These are phyloP conservation scores for Macadamia integrifolia DNA, from an alignment of 164 flowering plant species.

Conservation along the genomic window DNA sequence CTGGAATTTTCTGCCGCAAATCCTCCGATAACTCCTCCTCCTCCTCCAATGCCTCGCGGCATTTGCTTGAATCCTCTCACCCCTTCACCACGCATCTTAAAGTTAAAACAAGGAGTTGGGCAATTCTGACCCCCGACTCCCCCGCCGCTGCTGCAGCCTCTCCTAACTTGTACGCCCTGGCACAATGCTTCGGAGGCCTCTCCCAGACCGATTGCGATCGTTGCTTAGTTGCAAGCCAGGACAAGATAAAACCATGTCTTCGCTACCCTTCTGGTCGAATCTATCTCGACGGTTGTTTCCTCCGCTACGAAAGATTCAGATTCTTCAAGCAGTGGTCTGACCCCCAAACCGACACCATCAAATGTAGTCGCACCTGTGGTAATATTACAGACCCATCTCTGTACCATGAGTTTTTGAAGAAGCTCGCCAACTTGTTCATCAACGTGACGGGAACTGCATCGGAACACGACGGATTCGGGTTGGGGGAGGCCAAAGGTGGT, in stretches of 20 bases:
- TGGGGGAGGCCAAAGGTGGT: slow-evolving; percentile 17
- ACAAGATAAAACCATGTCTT: slow-evolving; percentile 57
- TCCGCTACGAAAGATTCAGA: slow-evolving; percentile 50
- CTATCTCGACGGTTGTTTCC: slow-evolving; percentile 63
- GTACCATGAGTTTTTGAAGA: slow-evolving; percentile 12
- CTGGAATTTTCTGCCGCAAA: slow-evolving; percentile 38
- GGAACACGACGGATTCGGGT: slow-evolving; percentile 27
- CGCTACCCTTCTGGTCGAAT: slow-evolving; percentile 43
- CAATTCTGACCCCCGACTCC: slow-evolving; percentile 13
- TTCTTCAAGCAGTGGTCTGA: slow-evolving; percentile 40
- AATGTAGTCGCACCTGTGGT: slow-evolving; percentile 11
- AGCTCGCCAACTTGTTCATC: slow-evolving; percentile 19
- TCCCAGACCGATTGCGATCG: slow-evolving; percentile 59
- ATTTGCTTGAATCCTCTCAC: slow-evolving; percentile 28
- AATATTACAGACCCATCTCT: background rate
- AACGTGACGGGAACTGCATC: slow-evolving; percentile 28
- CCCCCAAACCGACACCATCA: slow-evolving; percentile 10
- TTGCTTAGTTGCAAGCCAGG: slow-evolving; percentile 57
- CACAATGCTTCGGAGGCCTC: slow-evolving; percentile 64
- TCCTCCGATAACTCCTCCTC: background rate
- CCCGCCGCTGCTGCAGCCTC: slow-evolving; percentile 4
- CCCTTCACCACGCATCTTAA: slow-evolving; percentile 40
- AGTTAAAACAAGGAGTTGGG: slow-evolving; percentile 24
- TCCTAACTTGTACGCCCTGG: slow-evolving; percentile 31
- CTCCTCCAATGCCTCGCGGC: background rate